These are phyloP conservation scores for Blastocladiella emersonii DNA, from an alignment of 371 early-diverging fungal genomes.

Conservation along the genomic window DNA sequence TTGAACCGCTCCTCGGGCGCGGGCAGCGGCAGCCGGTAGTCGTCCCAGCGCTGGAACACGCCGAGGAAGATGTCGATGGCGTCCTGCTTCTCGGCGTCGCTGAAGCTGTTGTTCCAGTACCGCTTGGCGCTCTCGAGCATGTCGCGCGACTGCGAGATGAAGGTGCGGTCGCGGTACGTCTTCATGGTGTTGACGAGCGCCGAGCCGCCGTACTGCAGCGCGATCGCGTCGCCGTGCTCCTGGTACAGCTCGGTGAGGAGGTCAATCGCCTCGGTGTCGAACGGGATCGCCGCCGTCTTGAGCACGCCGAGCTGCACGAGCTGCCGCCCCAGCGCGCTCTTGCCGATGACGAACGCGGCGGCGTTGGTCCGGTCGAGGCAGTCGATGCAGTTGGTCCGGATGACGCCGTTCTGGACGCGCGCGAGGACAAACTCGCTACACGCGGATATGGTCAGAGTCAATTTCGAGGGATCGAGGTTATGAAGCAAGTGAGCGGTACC, in stretches of 20 bases:
- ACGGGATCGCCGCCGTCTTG: conserved; percentile 57
- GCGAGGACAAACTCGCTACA: neutral
- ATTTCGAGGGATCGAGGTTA: neutral
- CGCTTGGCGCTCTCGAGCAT: conserved; percentile 84
- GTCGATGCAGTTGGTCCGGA: conserved; percentile 98
- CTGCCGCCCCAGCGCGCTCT: conserved; percentile 83
- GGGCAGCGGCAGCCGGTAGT: neutral
- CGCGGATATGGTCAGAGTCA: no score
- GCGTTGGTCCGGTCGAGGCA: conserved; percentile 99
- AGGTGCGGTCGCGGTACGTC: conserved; percentile 84
- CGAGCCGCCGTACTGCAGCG: conserved; percentile 97
- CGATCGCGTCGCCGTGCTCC: conserved; percentile 96
- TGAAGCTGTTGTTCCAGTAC: conserved; percentile 87
- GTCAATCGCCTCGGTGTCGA: conserved; percentile 83
- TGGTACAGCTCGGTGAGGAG: conserved; percentile 95
- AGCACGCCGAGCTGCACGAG: conserved; percentile 79
- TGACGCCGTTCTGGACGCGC: conserved; percentile 62
- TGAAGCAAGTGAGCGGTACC: conserved; percentile 7
- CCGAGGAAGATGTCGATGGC: conserved; percentile 91
- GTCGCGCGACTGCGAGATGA: conserved; percentile 89
- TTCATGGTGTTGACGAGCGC: conserved; percentile 95
- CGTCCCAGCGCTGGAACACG: conserved; percentile 22
- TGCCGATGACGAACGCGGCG: conserved; percentile 92
- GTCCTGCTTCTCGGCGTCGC: conserved; percentile 91
- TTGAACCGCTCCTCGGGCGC: neutral